These are phyloP conservation scores for Penicillium fuscoglaucum DNA, from an alignment of 2,329 filamentous ascomycete genomes.

Conservation along the genomic window DNA sequence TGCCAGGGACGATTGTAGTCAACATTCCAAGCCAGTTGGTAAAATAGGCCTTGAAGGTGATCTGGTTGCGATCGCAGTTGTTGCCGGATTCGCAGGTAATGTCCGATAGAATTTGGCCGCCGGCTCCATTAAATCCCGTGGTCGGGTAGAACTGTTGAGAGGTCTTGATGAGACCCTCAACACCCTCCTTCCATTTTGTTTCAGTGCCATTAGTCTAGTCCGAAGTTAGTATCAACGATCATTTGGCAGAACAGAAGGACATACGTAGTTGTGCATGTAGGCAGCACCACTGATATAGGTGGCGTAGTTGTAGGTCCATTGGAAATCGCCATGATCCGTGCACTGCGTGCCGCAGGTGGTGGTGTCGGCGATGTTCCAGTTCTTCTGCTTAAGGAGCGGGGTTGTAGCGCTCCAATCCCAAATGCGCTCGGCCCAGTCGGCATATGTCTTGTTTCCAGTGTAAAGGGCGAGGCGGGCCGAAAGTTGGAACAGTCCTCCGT, in stretches of 20 bases:
- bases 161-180: constrained; percentile 58
- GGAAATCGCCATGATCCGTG: constrained; percentile 52
- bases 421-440: constrained; percentile 71
- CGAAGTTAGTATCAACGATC: constrained; percentile 12
- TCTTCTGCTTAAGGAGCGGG: constrained; percentile 52
- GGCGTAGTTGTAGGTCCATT: constrained; percentile 61
- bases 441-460: constrained; percentile 76
- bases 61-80: constrained; percentile 70
- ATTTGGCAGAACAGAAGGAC: constrained; percentile 10
- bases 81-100: constrained; percentile 62
- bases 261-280: constrained; percentile 56
- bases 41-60: constrained; percentile 71
- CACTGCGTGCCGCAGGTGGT: constrained; percentile 54
- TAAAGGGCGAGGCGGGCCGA: constrained; percentile 71
- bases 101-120: constrained; percentile 63
- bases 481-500: constrained; percentile 60
- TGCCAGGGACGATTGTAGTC: constrained; percentile 63
- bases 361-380: constrained; percentile 58
- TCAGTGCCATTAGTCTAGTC: constrained; percentile 40
- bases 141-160: constrained; percentile 55
- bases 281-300: constrained; percentile 59
- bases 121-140: constrained; percentile 27
- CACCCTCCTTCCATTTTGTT: constrained; percentile 57
- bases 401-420: constrained; percentile 59
- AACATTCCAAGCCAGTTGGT: constrained; percentile 65